Percentiles rank a stretch among this genome's conserved stretches.
These are phyloP conservation scores for Fistulinella prunicolor DNA, from an alignment of 768 basidiomycete species.

Conservation along the genomic window DNA sequence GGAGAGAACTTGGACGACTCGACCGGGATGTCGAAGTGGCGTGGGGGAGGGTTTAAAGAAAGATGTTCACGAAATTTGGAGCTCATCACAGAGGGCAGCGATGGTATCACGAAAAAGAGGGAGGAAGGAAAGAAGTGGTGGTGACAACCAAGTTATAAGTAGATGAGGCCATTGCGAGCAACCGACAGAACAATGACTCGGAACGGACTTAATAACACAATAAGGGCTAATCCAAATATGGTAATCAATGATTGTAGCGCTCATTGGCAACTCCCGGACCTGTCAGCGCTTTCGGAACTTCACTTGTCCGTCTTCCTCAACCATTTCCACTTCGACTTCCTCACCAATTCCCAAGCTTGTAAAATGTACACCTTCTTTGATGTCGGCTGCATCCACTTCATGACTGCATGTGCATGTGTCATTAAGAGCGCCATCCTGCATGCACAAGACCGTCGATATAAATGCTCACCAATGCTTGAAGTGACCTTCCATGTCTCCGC, in stretches of 20 bases:
- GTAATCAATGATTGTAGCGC: conserved; percentile 7
- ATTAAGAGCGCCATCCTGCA: neutral
- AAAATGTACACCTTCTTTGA: neutral
- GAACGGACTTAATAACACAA: no score
- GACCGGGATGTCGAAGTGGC: conserved; percentile 15
- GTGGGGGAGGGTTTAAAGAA: conserved; percentile 17
- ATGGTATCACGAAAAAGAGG: neutral
- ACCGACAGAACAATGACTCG: conserved; percentile 20
- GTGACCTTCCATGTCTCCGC: neutral
- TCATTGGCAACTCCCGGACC: neutral
- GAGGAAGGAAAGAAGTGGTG: conserved; percentile 9
- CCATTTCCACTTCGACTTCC: neutral
- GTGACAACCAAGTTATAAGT: conserved; percentile 6
- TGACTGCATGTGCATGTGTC: neutral
- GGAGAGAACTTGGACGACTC: conserved; percentile 44
- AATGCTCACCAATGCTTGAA: neutral
- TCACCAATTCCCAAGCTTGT: neutral
- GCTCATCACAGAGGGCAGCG: conserved; percentile 15
- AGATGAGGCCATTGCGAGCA: conserved; percentile 1
- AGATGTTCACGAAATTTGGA: conserved; percentile 33
- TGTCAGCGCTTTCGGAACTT: neutral
- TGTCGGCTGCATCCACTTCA: neutral
- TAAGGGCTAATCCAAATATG: conserved; percentile 13
- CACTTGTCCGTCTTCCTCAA: neutral
- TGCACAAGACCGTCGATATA: neutral